A percentile compares a stretch with the other conserved stretches of the same genome.
These are phyloP conservation scores for Fusarium sp. DNA, from an alignment of 2,329 filamentous ascomycete species.

Conservation along the genomic window DNA sequence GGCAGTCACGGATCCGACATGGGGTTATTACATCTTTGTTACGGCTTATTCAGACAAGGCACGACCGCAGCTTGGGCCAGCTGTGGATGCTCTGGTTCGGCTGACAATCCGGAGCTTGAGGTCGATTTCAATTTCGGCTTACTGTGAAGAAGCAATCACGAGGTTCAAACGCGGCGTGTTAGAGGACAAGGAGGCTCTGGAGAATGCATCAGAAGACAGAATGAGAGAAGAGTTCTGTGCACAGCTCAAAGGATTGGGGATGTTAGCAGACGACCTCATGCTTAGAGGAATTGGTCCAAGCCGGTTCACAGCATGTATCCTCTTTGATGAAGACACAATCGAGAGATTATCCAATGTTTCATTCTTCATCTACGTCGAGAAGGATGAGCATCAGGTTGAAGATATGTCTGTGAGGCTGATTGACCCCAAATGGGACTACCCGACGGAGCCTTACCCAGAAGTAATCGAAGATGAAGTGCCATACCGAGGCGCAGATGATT, in stretches of 20 bases:
- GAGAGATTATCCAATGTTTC: constrained; percentile 4
- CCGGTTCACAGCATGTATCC: constrained; percentile 18
- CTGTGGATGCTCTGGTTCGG: constrained; percentile 12
- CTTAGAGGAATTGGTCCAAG: constrained; percentile 19
- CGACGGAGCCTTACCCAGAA: constrained; percentile 10
- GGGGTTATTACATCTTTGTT: constrained; percentile 33
- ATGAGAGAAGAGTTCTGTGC: constrained; percentile 35
- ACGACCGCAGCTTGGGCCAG: constrained; percentile 7
- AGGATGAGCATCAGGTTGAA: constrained; percentile 1
- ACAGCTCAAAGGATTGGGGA: constrained; percentile 18
- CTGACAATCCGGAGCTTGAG: constrained; percentile 7
- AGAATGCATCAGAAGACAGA: constrained; percentile 33
- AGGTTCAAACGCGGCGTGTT: constrained; percentile 31
- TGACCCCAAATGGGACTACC: constrained; percentile 33
- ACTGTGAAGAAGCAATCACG: constrained; percentile 27
- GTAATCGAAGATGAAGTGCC: neutral
- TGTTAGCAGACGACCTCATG: constrained; percentile 26
- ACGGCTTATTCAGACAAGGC: constrained; percentile 21
- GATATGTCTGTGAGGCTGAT: constrained; percentile 12
- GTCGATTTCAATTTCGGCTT: constrained; percentile 15
- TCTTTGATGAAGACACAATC: constrained; percentile 18
- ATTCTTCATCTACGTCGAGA: constrained; percentile 8
- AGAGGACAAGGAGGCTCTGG: constrained; percentile 17
- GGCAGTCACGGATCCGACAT: constrained; percentile 25
- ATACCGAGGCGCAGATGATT: constrained; percentile 20